Evolutionary conservation across 495 filamentous ascomycete species (phyloP), one percentile per base, ranked within the genome.

Genomic region (Neurospora sp.): DNA sequence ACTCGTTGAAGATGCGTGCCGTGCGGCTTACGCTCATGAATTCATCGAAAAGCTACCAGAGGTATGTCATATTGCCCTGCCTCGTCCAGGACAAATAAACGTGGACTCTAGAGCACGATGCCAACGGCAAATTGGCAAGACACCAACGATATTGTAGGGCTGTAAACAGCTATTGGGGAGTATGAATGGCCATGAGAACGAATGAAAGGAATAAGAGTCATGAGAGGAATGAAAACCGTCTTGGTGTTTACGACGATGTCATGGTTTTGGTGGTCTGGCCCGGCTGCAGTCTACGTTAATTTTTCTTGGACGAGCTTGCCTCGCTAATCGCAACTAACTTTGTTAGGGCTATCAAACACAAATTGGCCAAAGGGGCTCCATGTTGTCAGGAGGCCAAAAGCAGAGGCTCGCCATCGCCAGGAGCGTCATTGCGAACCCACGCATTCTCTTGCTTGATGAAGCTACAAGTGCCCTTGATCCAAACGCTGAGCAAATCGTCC

Each of bases 381-480:
- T 82, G 69, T 69, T 88, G 18, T 85, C 82, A 0, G 86, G 84
- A 8, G 87, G 87, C 14, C 85, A 88, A 78, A 88, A 87, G 73
- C 91, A 93, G 74, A 80, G 91, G 18, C 83, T 92, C 16, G 89
- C 89, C 12, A 89, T 92, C 71, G 90, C 90, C 14, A 80, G 91
- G 69, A 88, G 89, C 20, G 87, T 88, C 65, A 79, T 96, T 14
- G 87, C 89, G 41, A 86, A 94, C 72, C 90, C 92, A 0, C 87
- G 87, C n/a, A 88, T 96, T 39, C 80, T 96, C 18, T 88, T 96
- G 22, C 81, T 96, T 31, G 92, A 95, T 75, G 92, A 95, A 76
- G 91, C 90, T 0, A 96, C 92, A 0, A 89, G 88, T 76, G 90
- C 92, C 35, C 82, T 96, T 16, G 93, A 96, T 76, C 84, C 86